Evolutionary conservation across 1,284 basidiomycete genomes (phyloP), one percentile per base, ranked within the genome.

Genomic region (Chondrostereum purpureum): DNA sequence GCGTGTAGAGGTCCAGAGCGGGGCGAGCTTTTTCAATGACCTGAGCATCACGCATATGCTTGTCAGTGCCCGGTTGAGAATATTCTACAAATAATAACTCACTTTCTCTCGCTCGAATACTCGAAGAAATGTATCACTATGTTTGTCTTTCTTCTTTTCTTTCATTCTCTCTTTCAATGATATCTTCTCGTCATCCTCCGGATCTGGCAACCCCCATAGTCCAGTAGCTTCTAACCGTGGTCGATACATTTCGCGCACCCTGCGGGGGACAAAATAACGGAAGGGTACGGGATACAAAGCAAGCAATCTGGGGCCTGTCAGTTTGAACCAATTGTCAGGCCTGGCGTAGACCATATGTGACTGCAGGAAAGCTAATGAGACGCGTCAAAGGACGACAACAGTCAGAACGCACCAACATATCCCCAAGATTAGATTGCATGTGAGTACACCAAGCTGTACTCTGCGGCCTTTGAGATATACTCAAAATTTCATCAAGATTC

Each of bases 91-190:
- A 33, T 14, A 5, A 16, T 21, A 20, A 46, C 63, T 16, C 27
- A 81, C 84, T 68, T 80, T 83, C 49, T 86, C 80, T 24, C 73
- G 71, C 48, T 78, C 75, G 53, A 88, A 86, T 1, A 73, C 72
- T 37, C 65, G 66, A n/a, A 64, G 56, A 49, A 72, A 67, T n/a
- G 58, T 54, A 17, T 66, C 63, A 16, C 60, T 20, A 42, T 44
- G 57, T 42, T 69, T 72, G 46, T 69, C 65, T 31, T 69, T 63
- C 24, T 64, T 60, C 43, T 65, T 43, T 36, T 62, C 64, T 50
- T 59, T 65, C 43, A 61, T 60, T 44, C 58, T 60, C 44, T 61
- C 61, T 22, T 63, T 61, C 44, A 72, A 66, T 5, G 60, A 46
- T 34, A 60, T 62, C 47, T 73, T 68, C 17, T 68, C 61, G 35